Evolutionary conservation across 2,329 filamentous ascomycete species (phyloP), one percentile per base, ranked within the genome.

Genomic region (Colletotrichum tropicicola): DNA sequence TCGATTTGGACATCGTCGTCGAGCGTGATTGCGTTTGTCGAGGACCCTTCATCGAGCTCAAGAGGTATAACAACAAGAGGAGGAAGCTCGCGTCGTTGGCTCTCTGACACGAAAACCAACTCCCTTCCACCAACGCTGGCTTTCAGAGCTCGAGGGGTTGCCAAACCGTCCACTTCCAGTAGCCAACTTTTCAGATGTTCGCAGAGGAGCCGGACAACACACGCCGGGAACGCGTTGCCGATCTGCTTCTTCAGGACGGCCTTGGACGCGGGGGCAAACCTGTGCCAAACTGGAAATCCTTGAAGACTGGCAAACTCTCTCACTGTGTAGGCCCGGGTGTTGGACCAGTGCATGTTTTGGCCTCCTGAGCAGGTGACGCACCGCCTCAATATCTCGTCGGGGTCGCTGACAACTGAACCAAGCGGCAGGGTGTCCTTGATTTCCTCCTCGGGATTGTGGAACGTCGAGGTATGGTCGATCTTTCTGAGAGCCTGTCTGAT

Each of bases 151-250:
- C 44, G 10, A 12, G 43, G 13, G 2, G 62, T 21, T 4, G 28
- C 23, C 15, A 66, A n/a, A 5, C 76, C 73, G 57, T 88, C 85
- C 19, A 79, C 71, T 1, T 73, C 66, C 13, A 85, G 72, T 1
- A 88, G 71, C 77, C 80, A 85, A 7, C 73, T 66, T 17, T 80
- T 74, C 8, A 88, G 70, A 51, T 86, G 83, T n/a, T 73, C 71
- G 66, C 84, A 87, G 0, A 88, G 70, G 0, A 82, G 75, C 25
- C 77, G 76, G 3, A 87, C 87, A 0, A 85, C 83, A 27, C 78
- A 78, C 0, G 92, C 87, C 0, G 93, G 91, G 15, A 95, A 93
- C 0, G 92, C 92, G 71, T 96, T 95, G 0, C 92, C 92, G 67
- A 95, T 92, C 73, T 94, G 91, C 67, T 81, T 85, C 68, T 85